phyloP scores from a whole-genome alignment of 169 alveolate genomes.

The Eimeria brunetti region DNA sequence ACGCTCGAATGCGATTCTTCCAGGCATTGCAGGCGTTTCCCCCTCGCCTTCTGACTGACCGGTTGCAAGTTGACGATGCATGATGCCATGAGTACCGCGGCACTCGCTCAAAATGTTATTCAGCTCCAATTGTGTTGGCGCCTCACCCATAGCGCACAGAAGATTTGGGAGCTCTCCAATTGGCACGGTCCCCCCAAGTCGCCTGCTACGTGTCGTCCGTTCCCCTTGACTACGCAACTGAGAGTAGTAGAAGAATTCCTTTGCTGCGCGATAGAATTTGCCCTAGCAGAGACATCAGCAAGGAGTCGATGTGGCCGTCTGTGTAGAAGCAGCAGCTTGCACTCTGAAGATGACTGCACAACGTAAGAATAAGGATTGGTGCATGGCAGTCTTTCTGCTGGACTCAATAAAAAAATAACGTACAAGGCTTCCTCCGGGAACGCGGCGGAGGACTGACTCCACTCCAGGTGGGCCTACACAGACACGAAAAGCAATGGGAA shows the following conservation, averaged over 20 bases:
- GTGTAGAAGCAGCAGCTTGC: not conserved
- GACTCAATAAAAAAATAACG: not conserved
- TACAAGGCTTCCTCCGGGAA: constrained; percentile 24
- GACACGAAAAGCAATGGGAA: not conserved
- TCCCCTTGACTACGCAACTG: constrained; percentile 94
- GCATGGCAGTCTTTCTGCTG: not conserved
- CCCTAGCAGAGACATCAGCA: constrained; percentile 73
- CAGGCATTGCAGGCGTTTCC: constrained; percentile 86
- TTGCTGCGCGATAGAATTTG: constrained; percentile 89
- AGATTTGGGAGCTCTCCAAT: constrained; percentile 90
- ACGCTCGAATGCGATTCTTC: constrained; percentile 85
- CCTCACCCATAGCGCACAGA: constrained; percentile 94
- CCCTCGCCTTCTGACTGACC: constrained; percentile 84
- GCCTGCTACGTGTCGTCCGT: constrained; percentile 94
- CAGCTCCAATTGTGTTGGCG: constrained; percentile 94
- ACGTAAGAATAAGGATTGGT: not conserved
- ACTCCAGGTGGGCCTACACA: constrained; percentile 32
- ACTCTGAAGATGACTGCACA: not conserved
- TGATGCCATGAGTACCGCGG: not conserved
- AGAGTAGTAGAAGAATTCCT: constrained; percentile 95
- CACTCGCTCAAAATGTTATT: constrained; percentile 90
- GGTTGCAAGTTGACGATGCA: constrained; percentile 45
- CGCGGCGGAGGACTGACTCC: constrained; percentile 18
- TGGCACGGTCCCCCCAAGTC: constrained; percentile 92
- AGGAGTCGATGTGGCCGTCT: not conserved